Percentiles rank a stretch among this genome's conserved stretches.
These are phyloP conservation scores for Tricholoma bakamatsutake DNA, from an alignment of 768 basidiomycete genomes.

Conservation along the genomic window DNA sequence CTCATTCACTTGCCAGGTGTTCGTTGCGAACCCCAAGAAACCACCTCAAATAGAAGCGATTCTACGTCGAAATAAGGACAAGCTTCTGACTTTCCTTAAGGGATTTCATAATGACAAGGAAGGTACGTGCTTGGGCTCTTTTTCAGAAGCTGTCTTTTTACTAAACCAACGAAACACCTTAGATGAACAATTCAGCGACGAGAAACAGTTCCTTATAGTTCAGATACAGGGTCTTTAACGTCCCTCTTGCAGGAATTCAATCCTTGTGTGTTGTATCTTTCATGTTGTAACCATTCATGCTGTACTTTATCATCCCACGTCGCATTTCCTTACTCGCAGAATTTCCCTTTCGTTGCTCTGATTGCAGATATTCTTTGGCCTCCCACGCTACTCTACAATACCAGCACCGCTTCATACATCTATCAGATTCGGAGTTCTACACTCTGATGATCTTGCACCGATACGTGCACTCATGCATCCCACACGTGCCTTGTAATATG, in stretches of 20 bases:
- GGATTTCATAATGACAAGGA: slow-evolving; percentile 98
- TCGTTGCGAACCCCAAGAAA: slow-evolving; percentile 99
- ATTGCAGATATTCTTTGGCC: background rate
- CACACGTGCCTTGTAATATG: background rate
- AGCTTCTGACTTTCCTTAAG: slow-evolving; percentile 82
- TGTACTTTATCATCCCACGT: background rate
- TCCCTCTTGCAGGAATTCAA: background rate
- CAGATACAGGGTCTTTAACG: slow-evolving; percentile 77
- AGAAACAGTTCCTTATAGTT: slow-evolving; percentile 93
- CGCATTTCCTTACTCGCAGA: background rate
- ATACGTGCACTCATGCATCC: background rate
- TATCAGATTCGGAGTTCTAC: background rate
- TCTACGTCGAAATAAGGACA: slow-evolving; percentile 89
- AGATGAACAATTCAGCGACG: slow-evolving; percentile 98
- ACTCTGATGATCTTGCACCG: background rate
- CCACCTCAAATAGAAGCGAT: slow-evolving; percentile 92
- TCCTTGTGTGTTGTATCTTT: background rate
- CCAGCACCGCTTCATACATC: background rate
- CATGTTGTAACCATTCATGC: background rate
- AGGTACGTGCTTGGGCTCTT: slow-evolving; percentile 40
- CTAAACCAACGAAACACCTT: background rate
- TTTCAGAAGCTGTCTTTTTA: too few species aligned
- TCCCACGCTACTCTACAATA: background rate
- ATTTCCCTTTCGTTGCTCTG: background rate
- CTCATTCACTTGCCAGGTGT: slow-evolving; percentile 54